A percentile compares a stretch with the other conserved stretches of the same genome.
Evolutionary conservation across 1,284 basidiomycete species (phyloP).

Genomic region (Microstroma glucosiphilum): DNA sequence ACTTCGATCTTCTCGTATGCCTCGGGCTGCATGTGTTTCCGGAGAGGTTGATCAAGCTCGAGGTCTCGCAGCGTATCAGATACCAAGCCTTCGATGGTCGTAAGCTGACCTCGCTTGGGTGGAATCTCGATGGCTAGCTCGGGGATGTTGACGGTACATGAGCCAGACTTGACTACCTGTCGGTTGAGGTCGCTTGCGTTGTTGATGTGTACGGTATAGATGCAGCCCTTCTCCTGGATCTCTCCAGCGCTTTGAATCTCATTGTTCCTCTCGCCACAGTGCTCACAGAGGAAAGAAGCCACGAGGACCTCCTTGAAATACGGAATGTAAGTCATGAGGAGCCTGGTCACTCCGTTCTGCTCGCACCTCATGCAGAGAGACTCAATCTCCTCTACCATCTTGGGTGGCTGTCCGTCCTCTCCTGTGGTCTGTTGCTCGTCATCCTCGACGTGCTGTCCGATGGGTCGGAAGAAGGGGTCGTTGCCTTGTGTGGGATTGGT

Average conservation of each 20-base stretch:
- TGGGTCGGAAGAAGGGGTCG: slow-evolving; percentile 36
- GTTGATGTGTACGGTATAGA: slow-evolving; percentile 76
- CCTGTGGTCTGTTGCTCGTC: not conserved
- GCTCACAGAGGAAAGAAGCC: slow-evolving; percentile 90
- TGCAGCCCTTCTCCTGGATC: slow-evolving; percentile 62
- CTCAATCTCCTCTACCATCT: slow-evolving; percentile 59
- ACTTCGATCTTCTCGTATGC: slow-evolving; percentile 71
- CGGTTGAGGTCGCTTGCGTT: slow-evolving; percentile 72
- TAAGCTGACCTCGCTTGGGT: slow-evolving; percentile 74
- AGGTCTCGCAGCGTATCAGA: slow-evolving; percentile 80
- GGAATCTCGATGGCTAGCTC: slow-evolving; percentile 90
- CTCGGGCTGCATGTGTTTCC: slow-evolving; percentile 73
- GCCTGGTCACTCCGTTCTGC: slow-evolving; percentile 82
- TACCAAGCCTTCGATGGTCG: slow-evolving; percentile 89
- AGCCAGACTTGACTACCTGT: slow-evolving; percentile 84
- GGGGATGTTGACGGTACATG: slow-evolving; percentile 74
- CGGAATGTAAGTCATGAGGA: slow-evolving; percentile 90
- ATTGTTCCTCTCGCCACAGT: slow-evolving; percentile 84
- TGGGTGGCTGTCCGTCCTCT: slow-evolving; percentile 21
- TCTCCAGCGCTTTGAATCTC: slow-evolving; percentile 87
- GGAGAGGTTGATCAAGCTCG: slow-evolving; percentile 73
- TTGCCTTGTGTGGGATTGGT: not conserved
- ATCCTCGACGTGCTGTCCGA: slow-evolving; percentile 29
- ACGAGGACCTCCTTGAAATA: slow-evolving; percentile 94
- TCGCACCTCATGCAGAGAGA: slow-evolving; percentile 91